These are phyloP conservation scores for Gnetum montanum DNA, from an alignment of 75 land plant genomes.

Conservation along the genomic window DNA sequence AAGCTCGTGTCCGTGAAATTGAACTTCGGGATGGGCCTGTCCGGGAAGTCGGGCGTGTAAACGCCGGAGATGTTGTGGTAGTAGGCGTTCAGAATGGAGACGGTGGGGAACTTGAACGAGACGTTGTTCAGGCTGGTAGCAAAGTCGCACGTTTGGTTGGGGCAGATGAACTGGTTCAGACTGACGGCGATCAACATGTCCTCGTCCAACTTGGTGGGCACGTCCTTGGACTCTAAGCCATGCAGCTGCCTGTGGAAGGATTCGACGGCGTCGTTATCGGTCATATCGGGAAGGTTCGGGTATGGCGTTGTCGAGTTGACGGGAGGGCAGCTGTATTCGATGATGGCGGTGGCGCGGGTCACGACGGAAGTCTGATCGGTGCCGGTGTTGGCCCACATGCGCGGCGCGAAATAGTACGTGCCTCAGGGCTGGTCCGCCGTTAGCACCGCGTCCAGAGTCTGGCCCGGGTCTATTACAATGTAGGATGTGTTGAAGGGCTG, in stretches of 20 bases:
- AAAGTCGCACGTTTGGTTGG: slow-evolving; percentile 1
- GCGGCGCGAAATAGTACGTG: slow-evolving; percentile 18
- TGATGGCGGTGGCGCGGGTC: background rate
- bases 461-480: slow-evolving; percentile 16
- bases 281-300: slow-evolving; percentile 11
- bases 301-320: background rate
- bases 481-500: slow-evolving; percentile 14
- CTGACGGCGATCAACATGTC: slow-evolving; percentile 9
- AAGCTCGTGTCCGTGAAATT: slow-evolving; percentile 6
- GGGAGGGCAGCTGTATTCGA: background rate
- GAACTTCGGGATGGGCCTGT: background rate
- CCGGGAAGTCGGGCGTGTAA: slow-evolving; percentile 14
- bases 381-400: background rate
- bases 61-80: background rate
- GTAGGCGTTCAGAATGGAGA: slow-evolving; percentile 16
- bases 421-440: slow-evolving; percentile 11
- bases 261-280: slow-evolving; percentile 4
- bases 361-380: background rate
- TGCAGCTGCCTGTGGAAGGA: slow-evolving; percentile 3
- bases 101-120: slow-evolving; percentile 10
- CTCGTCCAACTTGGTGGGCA: slow-evolving; percentile 2
- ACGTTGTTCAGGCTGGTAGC: slow-evolving; percentile 23
- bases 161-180: slow-evolving; percentile 1
- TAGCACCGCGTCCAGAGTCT: slow-evolving; percentile 26
- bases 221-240: slow-evolving; percentile 7